These are phyloP conservation scores for Termitomyces eurrhizus DNA, from an alignment of 768 basidiomycete genomes.

Conservation along the genomic window DNA sequence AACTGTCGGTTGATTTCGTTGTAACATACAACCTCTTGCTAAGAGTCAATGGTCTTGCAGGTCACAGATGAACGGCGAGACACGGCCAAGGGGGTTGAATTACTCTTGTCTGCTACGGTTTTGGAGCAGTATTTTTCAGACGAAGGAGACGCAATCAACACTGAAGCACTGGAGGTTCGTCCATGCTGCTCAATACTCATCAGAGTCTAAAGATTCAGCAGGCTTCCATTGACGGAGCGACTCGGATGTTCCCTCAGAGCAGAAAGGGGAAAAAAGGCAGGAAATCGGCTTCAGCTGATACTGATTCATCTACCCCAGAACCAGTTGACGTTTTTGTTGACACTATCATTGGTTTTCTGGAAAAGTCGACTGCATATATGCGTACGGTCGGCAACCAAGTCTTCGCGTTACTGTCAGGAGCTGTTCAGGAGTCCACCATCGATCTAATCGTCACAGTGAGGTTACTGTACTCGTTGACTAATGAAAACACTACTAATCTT, in stretches of 20 bases:
- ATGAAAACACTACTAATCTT: background rate
- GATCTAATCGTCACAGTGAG: constrained; percentile 80
- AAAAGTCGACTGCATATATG: constrained; percentile 77
- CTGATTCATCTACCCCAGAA: constrained; percentile 39
- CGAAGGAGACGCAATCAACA: constrained; percentile 46
- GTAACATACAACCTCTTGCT: background rate
- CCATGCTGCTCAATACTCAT: background rate
- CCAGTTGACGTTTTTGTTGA: constrained; percentile 87
- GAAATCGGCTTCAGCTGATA: constrained; percentile 28
- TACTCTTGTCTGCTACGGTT: constrained; percentile 67
- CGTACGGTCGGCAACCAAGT: constrained; percentile 77
- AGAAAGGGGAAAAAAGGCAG: constrained; percentile 38
- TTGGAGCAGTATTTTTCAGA: constrained; percentile 70
- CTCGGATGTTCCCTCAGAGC: constrained; percentile 44
- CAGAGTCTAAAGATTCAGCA: constrained; percentile 23
- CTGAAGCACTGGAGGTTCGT: constrained; percentile 60
- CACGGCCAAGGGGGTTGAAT: constrained; percentile 60
- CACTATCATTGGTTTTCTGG: constrained; percentile 85
- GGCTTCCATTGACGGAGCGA: constrained; percentile 59
- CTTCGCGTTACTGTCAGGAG: constrained; percentile 68
- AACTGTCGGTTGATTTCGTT: constrained; percentile 30
- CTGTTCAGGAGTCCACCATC: constrained; percentile 65
- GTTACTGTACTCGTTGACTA: constrained; percentile 13
- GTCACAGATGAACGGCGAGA: constrained; percentile 43
- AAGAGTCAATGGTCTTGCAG: background rate